Conservation (phyloP, 192 early-diverging fungal genomes). For the Coemansia sp. region DNA sequence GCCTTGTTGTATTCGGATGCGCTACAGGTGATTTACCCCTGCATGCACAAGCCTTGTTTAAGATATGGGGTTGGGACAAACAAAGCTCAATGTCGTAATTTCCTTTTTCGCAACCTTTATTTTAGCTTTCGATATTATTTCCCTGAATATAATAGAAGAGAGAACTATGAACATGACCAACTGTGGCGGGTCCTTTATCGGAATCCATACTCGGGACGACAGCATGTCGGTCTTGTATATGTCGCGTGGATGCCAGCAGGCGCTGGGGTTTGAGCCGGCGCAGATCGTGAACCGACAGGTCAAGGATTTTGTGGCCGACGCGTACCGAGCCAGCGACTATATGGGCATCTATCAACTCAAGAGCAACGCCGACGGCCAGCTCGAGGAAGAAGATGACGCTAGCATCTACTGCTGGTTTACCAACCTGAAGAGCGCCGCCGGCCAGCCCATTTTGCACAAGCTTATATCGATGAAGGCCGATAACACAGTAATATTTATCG, state of each 20-base stretch:
- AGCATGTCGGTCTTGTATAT: background rate
- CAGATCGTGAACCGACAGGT: background rate
- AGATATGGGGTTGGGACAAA: too few species aligned
- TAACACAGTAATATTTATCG: background rate
- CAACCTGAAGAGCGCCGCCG: background rate
- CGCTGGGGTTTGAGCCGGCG: background rate
- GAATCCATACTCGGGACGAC: background rate
- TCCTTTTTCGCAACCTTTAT: too few species aligned
- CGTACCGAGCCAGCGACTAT: background rate
- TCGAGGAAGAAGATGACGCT: constrained; percentile 5
- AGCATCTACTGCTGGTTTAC: background rate
- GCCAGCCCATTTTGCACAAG: background rate
- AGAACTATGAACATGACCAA: too few species aligned
- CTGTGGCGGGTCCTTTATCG: background rate
- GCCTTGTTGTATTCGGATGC: too few species aligned
- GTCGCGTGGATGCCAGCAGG: background rate
- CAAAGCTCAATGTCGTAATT: too few species aligned
- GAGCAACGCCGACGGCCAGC: background rate
- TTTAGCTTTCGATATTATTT: too few species aligned
- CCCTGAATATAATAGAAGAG: too few species aligned
- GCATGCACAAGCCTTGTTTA: too few species aligned
- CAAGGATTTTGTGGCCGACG: background rate
- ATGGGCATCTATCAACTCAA: background rate
- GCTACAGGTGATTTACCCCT: too few species aligned
- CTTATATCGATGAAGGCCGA: background rate